A percentile compares a stretch with the other conserved stretches of the same genome.
phyloP scores from a whole-genome alignment of 2,329 filamentous ascomycete genomes.

The Trichoderma hamatum region DNA sequence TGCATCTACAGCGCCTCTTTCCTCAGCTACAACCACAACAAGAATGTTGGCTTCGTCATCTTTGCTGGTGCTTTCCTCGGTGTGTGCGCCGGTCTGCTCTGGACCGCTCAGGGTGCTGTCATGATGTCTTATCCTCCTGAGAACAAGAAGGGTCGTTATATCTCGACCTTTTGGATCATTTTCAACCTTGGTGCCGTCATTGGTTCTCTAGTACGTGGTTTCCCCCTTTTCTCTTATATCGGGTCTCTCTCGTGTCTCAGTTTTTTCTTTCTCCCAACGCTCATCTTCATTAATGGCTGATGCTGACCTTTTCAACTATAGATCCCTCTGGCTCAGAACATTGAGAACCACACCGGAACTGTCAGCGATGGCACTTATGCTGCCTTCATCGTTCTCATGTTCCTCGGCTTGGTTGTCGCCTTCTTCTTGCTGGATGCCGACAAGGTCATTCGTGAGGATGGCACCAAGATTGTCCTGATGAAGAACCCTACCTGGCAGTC shows the following conservation, averaged over 20 bases:
- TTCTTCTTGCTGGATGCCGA: slow-evolving; percentile 72
- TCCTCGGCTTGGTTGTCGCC: slow-evolving; percentile 69
- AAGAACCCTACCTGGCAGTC: slow-evolving; percentile 87
- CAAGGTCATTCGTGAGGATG: slow-evolving; percentile 74
- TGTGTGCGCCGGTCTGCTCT: slow-evolving; percentile 77
- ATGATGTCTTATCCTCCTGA: slow-evolving; percentile 91
- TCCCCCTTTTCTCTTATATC: neutral
- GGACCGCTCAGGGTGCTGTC: slow-evolving; percentile 81
- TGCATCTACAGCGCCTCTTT: slow-evolving; percentile 73
- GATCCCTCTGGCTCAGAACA: slow-evolving; percentile 70
- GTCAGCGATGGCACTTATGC: slow-evolving; percentile 83
- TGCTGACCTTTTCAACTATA: neutral
- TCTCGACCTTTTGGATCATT: slow-evolving; percentile 91
- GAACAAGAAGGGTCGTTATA: slow-evolving; percentile 81
- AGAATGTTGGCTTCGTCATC: slow-evolving; percentile 70
- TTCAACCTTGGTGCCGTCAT: slow-evolving; percentile 93
- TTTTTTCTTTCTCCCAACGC: neutral
- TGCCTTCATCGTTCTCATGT: slow-evolving; percentile 83
- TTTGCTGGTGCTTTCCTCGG: slow-evolving; percentile 78
- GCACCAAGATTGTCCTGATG: slow-evolving; percentile 81
- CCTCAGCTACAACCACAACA: slow-evolving; percentile 69
- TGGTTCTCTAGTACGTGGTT: slow-evolving; percentile 61
- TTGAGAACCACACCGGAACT: slow-evolving; percentile 54
- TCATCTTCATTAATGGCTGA: neutral
- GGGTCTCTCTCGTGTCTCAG: neutral